phyloP scores from a whole-genome alignment of 2,329 filamentous ascomycete genomes.

The Coccinonectria pachysandricola region DNA sequence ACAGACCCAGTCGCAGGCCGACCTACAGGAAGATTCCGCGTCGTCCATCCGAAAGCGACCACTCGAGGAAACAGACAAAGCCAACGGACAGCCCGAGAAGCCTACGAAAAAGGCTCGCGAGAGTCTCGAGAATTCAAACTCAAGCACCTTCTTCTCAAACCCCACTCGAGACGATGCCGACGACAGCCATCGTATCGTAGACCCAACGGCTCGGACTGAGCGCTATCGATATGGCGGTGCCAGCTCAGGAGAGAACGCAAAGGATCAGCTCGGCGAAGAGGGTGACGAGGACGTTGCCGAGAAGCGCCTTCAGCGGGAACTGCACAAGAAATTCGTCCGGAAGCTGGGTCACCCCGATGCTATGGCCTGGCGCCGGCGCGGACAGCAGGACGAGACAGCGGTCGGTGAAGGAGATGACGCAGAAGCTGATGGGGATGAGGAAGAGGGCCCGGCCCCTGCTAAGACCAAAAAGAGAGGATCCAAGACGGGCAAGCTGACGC shows the following conservation, averaged over 20 bases:
- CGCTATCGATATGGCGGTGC: constrained; percentile 41
- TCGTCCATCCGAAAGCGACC: constrained; percentile 38
- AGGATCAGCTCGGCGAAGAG: constrained; percentile 22
- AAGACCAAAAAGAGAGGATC: constrained; percentile 57
- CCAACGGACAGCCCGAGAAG: constrained; percentile 30
- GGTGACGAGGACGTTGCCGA: constrained; percentile 40
- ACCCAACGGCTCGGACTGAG: constrained; percentile 33
- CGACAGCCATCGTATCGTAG: constrained; percentile 8
- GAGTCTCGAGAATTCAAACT: constrained; percentile 24
- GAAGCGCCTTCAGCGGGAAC: constrained; percentile 48
- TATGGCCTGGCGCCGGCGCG: constrained; percentile 54
- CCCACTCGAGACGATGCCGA: constrained; percentile 1
- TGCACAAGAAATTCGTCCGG: constrained; percentile 80
- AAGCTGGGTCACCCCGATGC: constrained; percentile 83
- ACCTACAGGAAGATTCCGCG: constrained; percentile 16
- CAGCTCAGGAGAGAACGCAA: constrained; percentile 23
- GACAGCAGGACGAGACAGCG: constrained; percentile 41
- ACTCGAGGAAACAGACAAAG: constrained; percentile 35
- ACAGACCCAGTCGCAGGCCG: constrained; percentile 16
- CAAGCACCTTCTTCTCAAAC: constrained; percentile 25
- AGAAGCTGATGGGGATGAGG: constrained; percentile 48
- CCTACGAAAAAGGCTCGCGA: constrained; percentile 36
- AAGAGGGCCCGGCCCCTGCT: constrained; percentile 34
- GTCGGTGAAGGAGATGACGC: constrained; percentile 47
- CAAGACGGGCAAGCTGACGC: constrained; percentile 73